Base-by-base conservation (phyloP, 768 basidiomycete genomes). In the Lentinus brumalis region DNA sequence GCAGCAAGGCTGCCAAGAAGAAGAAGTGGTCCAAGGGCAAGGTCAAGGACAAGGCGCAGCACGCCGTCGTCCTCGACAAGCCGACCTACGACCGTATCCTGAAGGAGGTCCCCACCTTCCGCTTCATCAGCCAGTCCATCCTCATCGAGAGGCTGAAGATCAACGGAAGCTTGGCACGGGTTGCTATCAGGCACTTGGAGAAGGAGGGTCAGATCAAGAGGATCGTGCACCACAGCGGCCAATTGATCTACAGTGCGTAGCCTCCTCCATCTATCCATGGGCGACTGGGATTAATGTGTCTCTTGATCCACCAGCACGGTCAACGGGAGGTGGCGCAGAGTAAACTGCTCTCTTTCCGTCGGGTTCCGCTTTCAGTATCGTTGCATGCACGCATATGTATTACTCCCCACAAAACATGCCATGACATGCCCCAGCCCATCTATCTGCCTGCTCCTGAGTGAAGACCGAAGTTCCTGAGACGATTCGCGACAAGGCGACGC, bases 11-110 rank as follows among this genome's bases (percentile, higher is more conserved):
- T 73, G 93, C 92, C 65, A 98, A 98, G 86, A 98, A 98, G 87
- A 98, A 98, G 93, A 98, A 98, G 86, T 98, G 96, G 96, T 97
- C 94, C 70, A 98, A 98, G 86, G 97, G 97, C 76, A 98, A 98
- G 82, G 97, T 99, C 78, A 99, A 99, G 90, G 97, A 99, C 83
- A 99, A 98, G 89, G 94, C 96, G 72, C 88, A 92, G 74, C 96
- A 98, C 86, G 85, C 93, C 70, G 95, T 98, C 77, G 82, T 88
- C 68, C 88, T 96, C 72, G 96, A 98, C 84, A 96, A 98, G 83
- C 67, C 87, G 57, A 91, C 89, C 69, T 96, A 78, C 78, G 93
- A 95, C 81, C 91, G 92, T 72, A 94, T 97, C 83, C 76, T 96
- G 73, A 98, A 98, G 86, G 96, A 98, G 78, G 94, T 93, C 78